Evolutionary conservation across 1,284 basidiomycete species (phyloP), one percentile per base, ranked within the genome.

Genomic region (Melampsora americana): DNA sequence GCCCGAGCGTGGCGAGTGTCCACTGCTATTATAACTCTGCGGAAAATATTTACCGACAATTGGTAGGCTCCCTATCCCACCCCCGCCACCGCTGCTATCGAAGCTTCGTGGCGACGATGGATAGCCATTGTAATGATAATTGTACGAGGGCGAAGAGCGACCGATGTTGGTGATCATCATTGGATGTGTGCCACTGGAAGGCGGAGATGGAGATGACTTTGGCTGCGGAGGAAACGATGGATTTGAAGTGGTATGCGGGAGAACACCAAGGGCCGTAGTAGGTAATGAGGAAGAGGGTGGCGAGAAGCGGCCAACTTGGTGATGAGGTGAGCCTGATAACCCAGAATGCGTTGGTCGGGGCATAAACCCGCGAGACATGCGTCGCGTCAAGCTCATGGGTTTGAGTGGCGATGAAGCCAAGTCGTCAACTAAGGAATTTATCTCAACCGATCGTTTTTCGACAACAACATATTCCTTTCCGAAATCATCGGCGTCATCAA

Each of bases 361-460:
- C 42, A 82, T 75, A 70, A 82, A 80, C 2, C 80, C 80, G 5
- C 80, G 75, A 2, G 84, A 85, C 30, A 83, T 81, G 32, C 84
- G 77, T 0, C 84, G 81, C 2, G 81, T 78, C 1, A 86, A 77
- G 0, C 82, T 78, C 14, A 79, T 79, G 0, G 83, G 83, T 32
- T 82, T 81, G 59, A 80, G 80, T 0, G 84, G 81, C 4, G 82
- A 81, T 53, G 84, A 83, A 32, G 85, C 85, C 18, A 85, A 80
- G 77, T 85, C 86, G 79, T 87, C 86, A 5, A 86, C 86, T 14
- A 87, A 80, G 11, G 85, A 85, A 74, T 87, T 87, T 78, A 87
- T 85, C 80, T 87, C 86, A 14, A 87, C 86, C 1, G 85, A 86
- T 44, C 85, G 82, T 81, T 87, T 87, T 81, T 87, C 86, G 16